Conservation (phyloP, 2,329 filamentous ascomycete genomes). For the Plenodomus tracheiphilus region DNA sequence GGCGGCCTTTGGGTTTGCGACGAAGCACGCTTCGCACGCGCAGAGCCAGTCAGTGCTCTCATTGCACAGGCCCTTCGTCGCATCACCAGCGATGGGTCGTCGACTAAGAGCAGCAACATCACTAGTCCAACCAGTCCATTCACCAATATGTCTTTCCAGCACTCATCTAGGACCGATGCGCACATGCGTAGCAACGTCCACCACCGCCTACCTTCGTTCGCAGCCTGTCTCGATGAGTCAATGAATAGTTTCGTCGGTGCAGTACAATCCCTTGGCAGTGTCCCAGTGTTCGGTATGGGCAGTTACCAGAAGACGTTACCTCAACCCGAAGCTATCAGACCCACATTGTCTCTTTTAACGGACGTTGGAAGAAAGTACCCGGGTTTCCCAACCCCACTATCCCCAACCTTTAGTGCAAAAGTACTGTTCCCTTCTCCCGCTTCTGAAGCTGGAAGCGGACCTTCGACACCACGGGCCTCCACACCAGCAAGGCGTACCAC, state of each 20-base stretch:
- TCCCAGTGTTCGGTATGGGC: conserved; percentile 24
- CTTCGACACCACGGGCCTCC: conserved; percentile 9
- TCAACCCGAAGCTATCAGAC: conserved; percentile 5
- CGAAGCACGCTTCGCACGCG: conserved; percentile 43
- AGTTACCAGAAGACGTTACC: conserved; percentile 10
- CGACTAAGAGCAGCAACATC: conserved; percentile 10
- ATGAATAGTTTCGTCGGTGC: conserved; percentile 2
- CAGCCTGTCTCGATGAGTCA: conserved; percentile 18
- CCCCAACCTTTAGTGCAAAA: conserved; percentile 34
- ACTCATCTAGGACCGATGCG: conserved; percentile 4
- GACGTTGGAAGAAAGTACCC: conserved; percentile 36
- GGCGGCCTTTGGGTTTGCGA: conserved; percentile 43
- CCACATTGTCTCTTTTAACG: conserved; percentile 27
- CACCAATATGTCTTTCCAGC: conserved; percentile 13
- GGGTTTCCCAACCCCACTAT: conserved; percentile 37
- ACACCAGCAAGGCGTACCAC: conserved; percentile 14
- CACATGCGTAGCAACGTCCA: conserved; percentile 1
- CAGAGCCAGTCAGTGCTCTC: conserved; percentile 24
- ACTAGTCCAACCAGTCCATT: conserved; percentile 22
- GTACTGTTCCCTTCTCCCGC: conserved; percentile 32
- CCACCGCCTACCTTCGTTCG: conserved; percentile 9
- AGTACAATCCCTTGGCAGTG: conserved; percentile 2
- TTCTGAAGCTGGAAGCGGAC: conserved; percentile 17
- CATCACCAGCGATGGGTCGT: conserved; percentile 33
- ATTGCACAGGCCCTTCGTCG: conserved; percentile 33